These are phyloP conservation scores for Apiospora rasikravindrae DNA, from an alignment of 2,329 filamentous ascomycete species.

Conservation along the genomic window DNA sequence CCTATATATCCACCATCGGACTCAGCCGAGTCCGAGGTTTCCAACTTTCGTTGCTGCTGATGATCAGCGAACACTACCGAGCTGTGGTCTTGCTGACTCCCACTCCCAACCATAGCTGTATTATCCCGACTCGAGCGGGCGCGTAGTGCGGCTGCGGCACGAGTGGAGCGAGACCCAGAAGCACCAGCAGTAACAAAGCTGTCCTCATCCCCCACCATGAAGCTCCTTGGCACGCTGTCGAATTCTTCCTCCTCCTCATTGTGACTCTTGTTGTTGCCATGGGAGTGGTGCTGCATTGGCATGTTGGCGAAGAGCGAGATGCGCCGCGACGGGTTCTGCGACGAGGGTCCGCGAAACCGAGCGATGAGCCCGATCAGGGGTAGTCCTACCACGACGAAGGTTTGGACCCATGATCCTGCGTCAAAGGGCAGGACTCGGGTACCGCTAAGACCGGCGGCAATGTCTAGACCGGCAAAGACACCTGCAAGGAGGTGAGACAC, in stretches of 20 bases:
- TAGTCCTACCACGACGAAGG: conserved; percentile 56
- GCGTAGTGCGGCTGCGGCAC: not conserved
- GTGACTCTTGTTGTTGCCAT: not conserved
- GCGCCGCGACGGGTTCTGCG: conserved; percentile 13
- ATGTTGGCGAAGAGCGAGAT: conserved; percentile 19
- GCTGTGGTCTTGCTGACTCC: not conserved
- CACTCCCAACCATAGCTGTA: not conserved
- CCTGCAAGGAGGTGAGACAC: conserved; percentile 39
- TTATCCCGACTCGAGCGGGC: not conserved
- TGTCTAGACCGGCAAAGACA: conserved; percentile 56
- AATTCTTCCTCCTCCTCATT: not conserved
- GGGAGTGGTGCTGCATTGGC: not conserved
- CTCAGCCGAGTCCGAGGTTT: not conserved
- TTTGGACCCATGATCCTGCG: conserved; percentile 53
- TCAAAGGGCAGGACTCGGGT: conserved; percentile 51
- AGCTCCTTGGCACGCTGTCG: not conserved
- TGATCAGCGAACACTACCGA: not conserved
- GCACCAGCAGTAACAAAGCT: not conserved
- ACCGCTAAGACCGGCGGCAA: conserved; percentile 51
- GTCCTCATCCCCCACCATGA: not conserved
- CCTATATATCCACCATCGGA: not conserved
- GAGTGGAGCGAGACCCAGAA: not conserved
- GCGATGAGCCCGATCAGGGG: conserved; percentile 59
- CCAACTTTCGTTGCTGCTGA: not conserved
- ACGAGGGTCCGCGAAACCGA: conserved; percentile 31